Base-by-base conservation (phyloP, 495 filamentous ascomycete species). In the Monascus purpureus region DNA sequence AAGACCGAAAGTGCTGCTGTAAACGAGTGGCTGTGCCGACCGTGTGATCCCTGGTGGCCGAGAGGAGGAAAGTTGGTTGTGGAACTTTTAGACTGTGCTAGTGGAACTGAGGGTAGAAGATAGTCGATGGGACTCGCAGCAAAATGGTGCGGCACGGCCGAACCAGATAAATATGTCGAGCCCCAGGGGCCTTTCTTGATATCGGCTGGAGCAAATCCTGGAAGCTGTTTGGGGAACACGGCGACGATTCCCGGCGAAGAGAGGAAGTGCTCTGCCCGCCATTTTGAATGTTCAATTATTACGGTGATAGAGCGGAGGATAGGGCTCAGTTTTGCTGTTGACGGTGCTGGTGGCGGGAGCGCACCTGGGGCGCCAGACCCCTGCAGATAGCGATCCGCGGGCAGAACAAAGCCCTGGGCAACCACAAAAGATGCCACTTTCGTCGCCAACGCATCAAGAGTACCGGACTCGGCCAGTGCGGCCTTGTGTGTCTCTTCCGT, bases 271-370 rank as follows among this genome's bases (percentile, higher is more conserved):
- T 75, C 73, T 11, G 80, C 75, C 12, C 84, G 73, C 55, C 73
- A 79, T 32, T 77, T 77, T 0, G 90, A 95, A 39, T 79, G 70
- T 25, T 75, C 66, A 35, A 94, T 72, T 26, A 96, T 86, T 25
- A 73, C 68, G 8, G 75, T 72, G 27, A 92, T 72, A 1, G 87
- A 82, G 36, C 85, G 79, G n/a, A 97, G 55, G 28, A 92, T 69
- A 17, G 73, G 65, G 5, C 75, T 66, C 26, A 93, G 54, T 19
- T 71, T 66, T n/a, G 67, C 65, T 7, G 61, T 59, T 17, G 53
- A 55, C 1, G 75, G 70, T 5, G 82, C 71, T 25, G 77, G 68
- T 7, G 57, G 53, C 20, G 59, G 53, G 9, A 65, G 37, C 11
- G 47, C 40, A 11, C 47, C 50, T 12, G 63, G 45, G 20, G 52